Conservation (phyloP, 148 eudicot genomes). For the Heliosperma pusillum region DNA sequence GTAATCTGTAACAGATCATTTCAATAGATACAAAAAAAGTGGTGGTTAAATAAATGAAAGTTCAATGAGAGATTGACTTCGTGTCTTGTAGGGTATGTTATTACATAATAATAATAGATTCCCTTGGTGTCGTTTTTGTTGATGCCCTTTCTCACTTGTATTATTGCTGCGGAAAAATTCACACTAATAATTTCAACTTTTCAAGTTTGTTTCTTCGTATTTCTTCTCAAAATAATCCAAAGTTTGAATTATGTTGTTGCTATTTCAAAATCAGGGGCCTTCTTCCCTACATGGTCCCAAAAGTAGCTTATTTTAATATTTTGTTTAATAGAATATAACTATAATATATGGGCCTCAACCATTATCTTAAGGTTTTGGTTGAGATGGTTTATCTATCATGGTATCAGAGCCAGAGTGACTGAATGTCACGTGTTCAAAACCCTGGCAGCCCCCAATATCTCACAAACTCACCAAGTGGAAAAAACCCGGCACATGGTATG, state of each 20-base stretch:
- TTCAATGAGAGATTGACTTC: no score
- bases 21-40: not conserved
- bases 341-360: no score
- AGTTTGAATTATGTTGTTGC: not conserved
- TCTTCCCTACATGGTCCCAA: not conserved
- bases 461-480: no score
- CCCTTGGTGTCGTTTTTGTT: not conserved
- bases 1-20: not conserved
- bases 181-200: not conserved
- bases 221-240: not conserved
- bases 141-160: not conserved
- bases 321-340: no score
- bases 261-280: not conserved
- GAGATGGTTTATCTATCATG: no score
- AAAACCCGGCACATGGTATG: no score
- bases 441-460: no score
- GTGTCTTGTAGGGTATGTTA: not conserved
- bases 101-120: not conserved
- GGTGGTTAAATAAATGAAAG: not conserved
- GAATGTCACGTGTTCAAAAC: no score
- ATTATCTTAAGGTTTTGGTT: no score
- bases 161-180: not conserved
- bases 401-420: no score
- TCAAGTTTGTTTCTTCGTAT: not conserved
- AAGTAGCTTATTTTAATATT: no score